A percentile compares a stretch with the other conserved stretches of the same genome.
Evolutionary conservation across 2,329 filamentous ascomycete genomes (phyloP).

Genomic region (Mollisiaceae sp.): DNA sequence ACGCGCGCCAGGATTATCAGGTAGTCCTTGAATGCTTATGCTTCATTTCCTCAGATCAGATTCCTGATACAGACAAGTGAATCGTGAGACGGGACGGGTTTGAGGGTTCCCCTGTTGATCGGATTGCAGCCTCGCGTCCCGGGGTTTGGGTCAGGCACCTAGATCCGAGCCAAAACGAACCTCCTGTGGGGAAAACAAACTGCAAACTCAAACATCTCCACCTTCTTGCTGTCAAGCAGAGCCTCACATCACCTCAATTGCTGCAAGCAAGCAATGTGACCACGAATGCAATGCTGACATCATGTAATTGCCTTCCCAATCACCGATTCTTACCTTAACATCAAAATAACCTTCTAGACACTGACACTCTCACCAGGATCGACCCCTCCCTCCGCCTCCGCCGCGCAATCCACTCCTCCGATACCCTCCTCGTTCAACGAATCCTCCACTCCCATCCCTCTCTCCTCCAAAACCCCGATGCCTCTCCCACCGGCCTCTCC

Average conservation of each 20-base stretch:
- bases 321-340: background rate
- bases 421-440: slow-evolving; percentile 71
- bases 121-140: background rate
- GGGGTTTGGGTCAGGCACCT: background rate
- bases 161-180: background rate
- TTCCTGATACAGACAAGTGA: background rate
- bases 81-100: background rate
- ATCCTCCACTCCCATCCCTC: slow-evolving; percentile 75
- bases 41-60: background rate
- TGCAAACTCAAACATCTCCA: background rate
- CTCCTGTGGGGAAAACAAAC: background rate
- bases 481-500: slow-evolving; percentile 64
- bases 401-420: slow-evolving; percentile 80
- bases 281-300: background rate
- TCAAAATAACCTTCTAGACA: background rate
- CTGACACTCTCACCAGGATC: slow-evolving; percentile 59
- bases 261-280: background rate
- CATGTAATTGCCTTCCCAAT: slow-evolving; percentile 1
- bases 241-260: background rate
- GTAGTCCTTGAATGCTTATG: background rate
- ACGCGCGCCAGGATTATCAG: slow-evolving; percentile 21
- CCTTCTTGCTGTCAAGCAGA: background rate
- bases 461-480: slow-evolving; percentile 80
- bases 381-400: slow-evolving; percentile 77
- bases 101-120: background rate